Evolutionary conservation across 331 rosid genomes (phyloP).

Genomic region (Arachis monticola): DNA sequence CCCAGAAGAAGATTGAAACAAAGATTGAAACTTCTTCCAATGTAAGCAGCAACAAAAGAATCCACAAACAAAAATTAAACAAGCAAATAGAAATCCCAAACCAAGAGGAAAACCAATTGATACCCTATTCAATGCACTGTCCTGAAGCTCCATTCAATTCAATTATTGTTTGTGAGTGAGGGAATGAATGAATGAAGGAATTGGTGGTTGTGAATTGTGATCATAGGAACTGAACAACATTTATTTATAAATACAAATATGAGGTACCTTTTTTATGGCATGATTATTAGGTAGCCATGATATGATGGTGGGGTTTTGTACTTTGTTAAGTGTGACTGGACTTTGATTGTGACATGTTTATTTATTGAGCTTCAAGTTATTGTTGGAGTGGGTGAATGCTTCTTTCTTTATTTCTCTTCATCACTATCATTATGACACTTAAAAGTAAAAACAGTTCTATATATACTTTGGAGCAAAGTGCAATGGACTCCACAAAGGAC

Average conservation of each 20-base stretch:
- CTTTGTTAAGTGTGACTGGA: conserved; percentile 36
- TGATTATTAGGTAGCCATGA: conserved; percentile 26
- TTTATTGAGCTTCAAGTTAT: conserved; percentile 36
- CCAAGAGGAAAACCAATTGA: conserved; percentile 63
- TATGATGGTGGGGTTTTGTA: conserved; percentile 34
- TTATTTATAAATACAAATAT: conserved; percentile 29
- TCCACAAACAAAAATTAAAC: conserved; percentile 47
- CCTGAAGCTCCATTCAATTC: conserved; percentile 46
- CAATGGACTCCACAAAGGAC: neutral
- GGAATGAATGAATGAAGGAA: conserved; percentile 23
- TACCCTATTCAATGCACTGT: conserved; percentile 40
- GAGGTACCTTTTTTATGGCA: conserved; percentile 11
- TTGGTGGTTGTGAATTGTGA: neutral
- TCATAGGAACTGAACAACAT: neutral
- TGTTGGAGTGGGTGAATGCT: conserved; percentile 14
- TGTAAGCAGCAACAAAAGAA: conserved; percentile 66
- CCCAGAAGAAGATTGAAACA: conserved; percentile 37
- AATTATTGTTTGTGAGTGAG: neutral
- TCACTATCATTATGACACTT: neutral
- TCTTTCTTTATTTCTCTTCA: neutral
- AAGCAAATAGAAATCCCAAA: conserved; percentile 54
- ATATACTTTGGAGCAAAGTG: neutral
- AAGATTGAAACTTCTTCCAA: conserved; percentile 53
- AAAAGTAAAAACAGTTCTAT: neutral
- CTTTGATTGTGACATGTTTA: conserved; percentile 40